Evolutionary conservation across 306 rosid genomes (phyloP).

Genomic region (Rosa chinensis): DNA sequence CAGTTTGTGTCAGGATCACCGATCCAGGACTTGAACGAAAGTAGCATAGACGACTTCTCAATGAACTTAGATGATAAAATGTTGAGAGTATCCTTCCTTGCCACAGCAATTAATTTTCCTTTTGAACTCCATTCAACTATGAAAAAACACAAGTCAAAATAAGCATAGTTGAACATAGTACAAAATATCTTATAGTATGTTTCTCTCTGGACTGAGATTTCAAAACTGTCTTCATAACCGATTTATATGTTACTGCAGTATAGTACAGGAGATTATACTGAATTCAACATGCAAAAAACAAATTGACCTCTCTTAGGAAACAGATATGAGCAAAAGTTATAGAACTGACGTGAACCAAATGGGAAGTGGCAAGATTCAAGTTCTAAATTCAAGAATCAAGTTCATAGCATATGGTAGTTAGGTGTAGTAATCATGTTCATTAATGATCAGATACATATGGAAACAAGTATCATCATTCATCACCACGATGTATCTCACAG

Average conservation of each 20-base stretch:
- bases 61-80: slow-evolving; percentile 66
- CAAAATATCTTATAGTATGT: neutral
- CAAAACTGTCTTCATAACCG: neutral
- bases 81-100: slow-evolving; percentile 56
- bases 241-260: neutral
- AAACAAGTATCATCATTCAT: neutral
- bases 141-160: slow-evolving; percentile 27
- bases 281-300: neutral
- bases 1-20: slow-evolving; percentile 38
- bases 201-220: neutral
- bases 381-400: neutral
- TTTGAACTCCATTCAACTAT: slow-evolving; percentile 74
- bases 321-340: neutral
- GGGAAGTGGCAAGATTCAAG: neutral
- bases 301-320: neutral
- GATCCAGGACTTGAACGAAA: slow-evolving; percentile 48
- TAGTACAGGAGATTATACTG: neutral
- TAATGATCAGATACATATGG: neutral
- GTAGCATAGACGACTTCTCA: slow-evolving; percentile 50
- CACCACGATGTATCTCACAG: neutral
- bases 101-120: slow-evolving; percentile 73
- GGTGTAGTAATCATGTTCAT: neutral
- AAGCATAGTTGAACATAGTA: slow-evolving; percentile 5
- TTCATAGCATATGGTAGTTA: neutral
- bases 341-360: neutral